Conservation (phyloP, 257 asterid species). For the Agastache rugosa region DNA sequence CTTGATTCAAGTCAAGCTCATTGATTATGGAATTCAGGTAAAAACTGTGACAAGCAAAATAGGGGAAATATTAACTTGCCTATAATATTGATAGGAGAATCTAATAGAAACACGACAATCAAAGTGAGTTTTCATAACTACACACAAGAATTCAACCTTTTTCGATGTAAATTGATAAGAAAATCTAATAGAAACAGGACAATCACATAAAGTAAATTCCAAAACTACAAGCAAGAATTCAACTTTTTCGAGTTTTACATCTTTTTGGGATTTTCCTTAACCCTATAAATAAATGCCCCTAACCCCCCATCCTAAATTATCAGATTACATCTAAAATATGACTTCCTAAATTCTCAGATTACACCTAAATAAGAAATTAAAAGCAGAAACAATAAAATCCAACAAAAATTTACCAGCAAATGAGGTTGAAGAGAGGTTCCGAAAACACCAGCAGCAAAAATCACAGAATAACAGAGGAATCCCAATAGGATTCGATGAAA, state of each 20-base stretch:
- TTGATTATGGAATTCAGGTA: conserved; percentile 28
- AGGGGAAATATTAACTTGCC: conserved; percentile 1
- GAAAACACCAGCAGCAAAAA: conserved; percentile 26
- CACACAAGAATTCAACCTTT: neutral
- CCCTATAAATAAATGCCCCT: neutral
- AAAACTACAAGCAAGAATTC: neutral
- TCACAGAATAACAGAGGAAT: conserved; percentile 14
- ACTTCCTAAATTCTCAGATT: conserved; percentile 30
- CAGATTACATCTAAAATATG: neutral
- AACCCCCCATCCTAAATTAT: conserved; percentile 33
- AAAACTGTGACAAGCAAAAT: conserved; percentile 38
- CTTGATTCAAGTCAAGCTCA: conserved; percentile 35
- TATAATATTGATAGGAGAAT: conserved; percentile 16
- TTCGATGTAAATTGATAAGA: conserved; percentile 10
- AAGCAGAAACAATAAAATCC: neutral
- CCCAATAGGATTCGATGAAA: conserved; percentile 17
- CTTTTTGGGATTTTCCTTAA: conserved; percentile 19
- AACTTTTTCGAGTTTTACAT: neutral
- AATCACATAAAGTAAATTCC: conserved; percentile 19
- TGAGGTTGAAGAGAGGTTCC: conserved; percentile 32
- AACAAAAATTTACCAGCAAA: conserved; percentile 39
- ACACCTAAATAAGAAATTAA: neutral
- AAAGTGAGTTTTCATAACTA: conserved; percentile 3
- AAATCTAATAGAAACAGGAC: conserved; percentile 17
- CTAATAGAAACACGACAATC: conserved; percentile 6